Evolutionary conservation across 345 rosid species (phyloP), one percentile per base, ranked within the genome.

Genomic region (Arabidopsis arenosa): DNA sequence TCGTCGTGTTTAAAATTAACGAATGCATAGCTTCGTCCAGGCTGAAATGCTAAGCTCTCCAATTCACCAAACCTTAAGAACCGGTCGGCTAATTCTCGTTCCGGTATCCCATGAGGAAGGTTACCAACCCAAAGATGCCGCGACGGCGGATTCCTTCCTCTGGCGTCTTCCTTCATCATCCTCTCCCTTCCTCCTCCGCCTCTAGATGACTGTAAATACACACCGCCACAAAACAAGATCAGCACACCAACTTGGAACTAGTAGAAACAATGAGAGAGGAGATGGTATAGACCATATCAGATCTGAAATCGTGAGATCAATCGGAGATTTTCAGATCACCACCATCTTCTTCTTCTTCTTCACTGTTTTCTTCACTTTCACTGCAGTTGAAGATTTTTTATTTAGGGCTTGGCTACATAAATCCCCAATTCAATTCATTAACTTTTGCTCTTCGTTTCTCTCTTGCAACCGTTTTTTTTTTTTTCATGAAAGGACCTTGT

Each of bases 111-210:
- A 37, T 87, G 96, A 21, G 97, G 83, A 67, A 94, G 79, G 80
- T 94, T 94, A 30, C 98, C 98, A 3, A 94, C 89, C 97, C 97
- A 94, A 8, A 94, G 85, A 80, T 94, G 97, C 51, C 98, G 84
- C 66, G 97, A 92, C 47, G 97, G 96, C 32, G 90, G 93, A 60
- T 82, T 80, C 64, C 35, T 76, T 58, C 18, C 82, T 66, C 6
- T 69, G 4, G 83, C 90, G 7, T 86, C 92, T 54, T 85, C 44
- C 45, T 15, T 36, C 44, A 9, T 72, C 36, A 51, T 63, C 60
- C 84, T 83, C 33, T 82, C 93, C 66, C 92, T 81, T 59, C 86
- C 84, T 57, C 74, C 83, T 32, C 36, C 35, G 37, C 35, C 35
- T 40, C 81, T 73, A 35, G 53, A 40, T 15, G 79, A 76, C 88